Evolutionary conservation across 371 early-diverging fungal genomes (phyloP), one percentile per base, ranked within the genome.

Genomic region (Apophysomyces sp.): DNA sequence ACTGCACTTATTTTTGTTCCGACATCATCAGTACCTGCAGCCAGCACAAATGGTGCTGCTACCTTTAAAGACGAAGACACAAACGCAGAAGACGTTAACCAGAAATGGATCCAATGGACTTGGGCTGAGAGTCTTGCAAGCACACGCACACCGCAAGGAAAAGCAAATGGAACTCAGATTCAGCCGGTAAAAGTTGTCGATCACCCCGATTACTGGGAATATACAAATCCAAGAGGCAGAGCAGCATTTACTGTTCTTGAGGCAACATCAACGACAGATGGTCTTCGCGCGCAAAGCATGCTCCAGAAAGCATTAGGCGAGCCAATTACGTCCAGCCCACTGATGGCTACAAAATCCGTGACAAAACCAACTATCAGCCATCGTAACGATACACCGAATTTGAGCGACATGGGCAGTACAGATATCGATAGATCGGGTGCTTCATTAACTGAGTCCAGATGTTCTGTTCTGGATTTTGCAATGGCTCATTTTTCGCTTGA

Each of bases 61-160:
- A 57, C 60, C 0, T 61, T 64, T 11, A 73, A 77, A 30, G 66
- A 74, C 36, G 81, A 76, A 3, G 60, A 63, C 15, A 62, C 70
- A 8, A 76, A 78, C 31, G 72, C 68, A 11, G 77, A 77, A 31
- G 74, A 73, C 55, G 49, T 81, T 21, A 77, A 73, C 2, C 70
- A 78, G 40, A 68, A 73, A 61, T 77, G 77, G 75, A 56, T 61
- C 52, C 63, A 73, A n/a, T 71, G 72, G 66, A 66, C 71, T 8
- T 78, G 78, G 77, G 66, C 60, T 44, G 49, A 73, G 5, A 15
- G 44, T 60, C 21, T n/a, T 29, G 37, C 36, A 7, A 34, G 12
- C 4, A 26, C 28, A 52, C 4, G 56, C 58, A 4, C 49, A 21
- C 24, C 9, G 21, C 16, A 21, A 4, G 9, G 11, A 44, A 11